Conservation (phyloP, 306 rosid genomes). For the Lagenaria siceraria region DNA sequence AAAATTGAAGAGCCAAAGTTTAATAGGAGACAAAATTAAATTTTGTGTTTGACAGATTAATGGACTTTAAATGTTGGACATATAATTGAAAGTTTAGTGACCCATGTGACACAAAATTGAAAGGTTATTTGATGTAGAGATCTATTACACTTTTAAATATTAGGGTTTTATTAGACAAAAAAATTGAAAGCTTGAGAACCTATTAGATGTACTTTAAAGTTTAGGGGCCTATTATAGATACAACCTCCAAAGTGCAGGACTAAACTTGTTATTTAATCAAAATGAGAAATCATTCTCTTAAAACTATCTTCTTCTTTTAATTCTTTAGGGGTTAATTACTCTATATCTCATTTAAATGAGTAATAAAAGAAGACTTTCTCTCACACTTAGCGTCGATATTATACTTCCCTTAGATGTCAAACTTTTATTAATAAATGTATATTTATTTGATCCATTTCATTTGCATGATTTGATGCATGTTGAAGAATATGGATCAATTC, state of each 20-base stretch:
- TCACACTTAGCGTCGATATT: background rate
- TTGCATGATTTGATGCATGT: background rate
- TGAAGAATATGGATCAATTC: background rate
- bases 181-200: background rate
- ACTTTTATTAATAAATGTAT: background rate
- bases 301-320: background rate
- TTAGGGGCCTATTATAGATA: background rate
- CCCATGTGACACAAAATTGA: background rate
- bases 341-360: background rate
- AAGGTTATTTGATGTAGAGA: background rate
- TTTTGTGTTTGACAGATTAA: background rate
- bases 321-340: background rate
- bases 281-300: background rate
- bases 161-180: background rate
- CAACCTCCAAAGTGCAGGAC: background rate
- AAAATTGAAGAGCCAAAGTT: background rate
- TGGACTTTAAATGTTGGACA: no score
- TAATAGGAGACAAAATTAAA: background rate
- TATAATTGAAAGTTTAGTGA: no score
- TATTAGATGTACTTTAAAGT: background rate
- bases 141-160: background rate
- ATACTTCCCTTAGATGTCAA: background rate
- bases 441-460: background rate
- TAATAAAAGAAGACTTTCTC: background rate
- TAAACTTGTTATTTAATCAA: background rate